These are phyloP conservation scores for Bidens hawaiensis DNA, from an alignment of 140 eudicot genomes.

Conservation along the genomic window DNA sequence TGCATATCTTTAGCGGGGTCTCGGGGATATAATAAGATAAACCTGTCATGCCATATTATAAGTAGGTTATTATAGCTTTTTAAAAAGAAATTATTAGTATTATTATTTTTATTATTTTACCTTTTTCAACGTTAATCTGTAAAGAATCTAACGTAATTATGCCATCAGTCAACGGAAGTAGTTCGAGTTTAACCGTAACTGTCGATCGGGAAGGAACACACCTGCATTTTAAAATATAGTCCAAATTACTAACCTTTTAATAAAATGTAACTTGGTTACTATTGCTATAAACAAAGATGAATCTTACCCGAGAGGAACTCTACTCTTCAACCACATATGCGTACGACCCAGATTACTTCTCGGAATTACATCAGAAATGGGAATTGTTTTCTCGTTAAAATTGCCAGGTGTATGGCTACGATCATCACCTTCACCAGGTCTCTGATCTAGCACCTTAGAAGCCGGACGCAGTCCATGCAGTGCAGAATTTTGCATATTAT, in stretches of 20 bases:
- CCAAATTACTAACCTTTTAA: background rate
- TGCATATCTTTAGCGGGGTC: slow-evolving; percentile 75
- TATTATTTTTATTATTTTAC: too few relatives aligned
- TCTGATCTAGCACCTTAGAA: slow-evolving; percentile 32
- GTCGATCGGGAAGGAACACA: slow-evolving; percentile 82
- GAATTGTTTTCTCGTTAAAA: slow-evolving; percentile 30
- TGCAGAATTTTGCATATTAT: slow-evolving; percentile 25
- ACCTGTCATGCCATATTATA: slow-evolving; percentile 41
- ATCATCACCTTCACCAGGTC: slow-evolving; percentile 30
- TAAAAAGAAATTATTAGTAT: too few relatives aligned
- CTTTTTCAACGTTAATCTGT: slow-evolving; percentile 75
- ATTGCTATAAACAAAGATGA: background rate
- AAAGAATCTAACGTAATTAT: slow-evolving; percentile 86
- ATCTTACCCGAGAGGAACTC: slow-evolving; percentile 91
- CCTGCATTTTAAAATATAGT: slow-evolving; percentile 33
- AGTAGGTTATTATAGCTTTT: background rate
- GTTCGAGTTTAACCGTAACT: slow-evolving; percentile 77
- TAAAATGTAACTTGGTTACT: too few relatives aligned
- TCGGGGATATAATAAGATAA: slow-evolving; percentile 70
- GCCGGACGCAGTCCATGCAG: slow-evolving; percentile 29
- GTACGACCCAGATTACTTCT: slow-evolving; percentile 57
- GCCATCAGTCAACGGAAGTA: slow-evolving; percentile 89
- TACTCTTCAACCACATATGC: slow-evolving; percentile 92
- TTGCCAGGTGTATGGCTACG: slow-evolving; percentile 29
- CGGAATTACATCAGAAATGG: slow-evolving; percentile 52